Conservation (phyloP, 306 rosid species). For the Fragaria iinumae region DNA sequence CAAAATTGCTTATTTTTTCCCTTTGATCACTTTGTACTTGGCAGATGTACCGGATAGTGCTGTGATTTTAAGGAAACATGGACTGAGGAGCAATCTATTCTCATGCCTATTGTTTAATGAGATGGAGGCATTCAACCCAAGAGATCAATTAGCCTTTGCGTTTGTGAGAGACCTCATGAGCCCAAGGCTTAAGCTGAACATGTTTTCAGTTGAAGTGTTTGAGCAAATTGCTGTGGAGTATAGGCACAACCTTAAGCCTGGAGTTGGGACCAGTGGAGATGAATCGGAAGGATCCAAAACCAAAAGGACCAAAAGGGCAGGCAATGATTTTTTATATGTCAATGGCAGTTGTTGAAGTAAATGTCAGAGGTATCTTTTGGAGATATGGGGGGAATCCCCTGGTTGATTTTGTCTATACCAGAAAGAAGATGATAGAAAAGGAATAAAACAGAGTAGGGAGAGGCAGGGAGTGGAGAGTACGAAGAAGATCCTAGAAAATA, state of each 20-base stretch:
- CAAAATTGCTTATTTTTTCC: neutral
- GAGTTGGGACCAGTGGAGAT: slow-evolving; percentile 4
- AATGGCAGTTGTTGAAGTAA: slow-evolving; percentile 60
- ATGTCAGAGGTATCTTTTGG: slow-evolving; percentile 69
- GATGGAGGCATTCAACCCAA: slow-evolving; percentile 88
- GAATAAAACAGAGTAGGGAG: neutral
- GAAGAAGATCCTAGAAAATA: neutral
- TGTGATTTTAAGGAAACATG: slow-evolving; percentile 75
- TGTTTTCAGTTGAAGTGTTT: slow-evolving; percentile 85
- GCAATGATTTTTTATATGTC: slow-evolving; percentile 45
- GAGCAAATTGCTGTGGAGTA: slow-evolving; percentile 75
- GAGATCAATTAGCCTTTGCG: slow-evolving; percentile 93
- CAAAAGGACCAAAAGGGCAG: no score
- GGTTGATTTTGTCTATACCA: slow-evolving; percentile 23
- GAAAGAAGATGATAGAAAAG: neutral
- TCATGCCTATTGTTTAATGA: slow-evolving; percentile 88
- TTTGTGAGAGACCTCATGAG: slow-evolving; percentile 82
- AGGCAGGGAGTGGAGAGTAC: neutral
- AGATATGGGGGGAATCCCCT: slow-evolving; percentile 67
- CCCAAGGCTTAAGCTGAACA: slow-evolving; percentile 64
- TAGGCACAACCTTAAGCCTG: slow-evolving; percentile 66
- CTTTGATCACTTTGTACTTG: neutral
- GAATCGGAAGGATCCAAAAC: slow-evolving; percentile 33
- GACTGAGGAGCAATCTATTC: slow-evolving; percentile 57
- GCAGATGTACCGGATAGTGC: slow-evolving; percentile 98